A percentile compares a stretch with the other conserved stretches of the same genome.
Conservation (phyloP, 345 rosid genomes). For the Isatis tinctoria region DNA sequence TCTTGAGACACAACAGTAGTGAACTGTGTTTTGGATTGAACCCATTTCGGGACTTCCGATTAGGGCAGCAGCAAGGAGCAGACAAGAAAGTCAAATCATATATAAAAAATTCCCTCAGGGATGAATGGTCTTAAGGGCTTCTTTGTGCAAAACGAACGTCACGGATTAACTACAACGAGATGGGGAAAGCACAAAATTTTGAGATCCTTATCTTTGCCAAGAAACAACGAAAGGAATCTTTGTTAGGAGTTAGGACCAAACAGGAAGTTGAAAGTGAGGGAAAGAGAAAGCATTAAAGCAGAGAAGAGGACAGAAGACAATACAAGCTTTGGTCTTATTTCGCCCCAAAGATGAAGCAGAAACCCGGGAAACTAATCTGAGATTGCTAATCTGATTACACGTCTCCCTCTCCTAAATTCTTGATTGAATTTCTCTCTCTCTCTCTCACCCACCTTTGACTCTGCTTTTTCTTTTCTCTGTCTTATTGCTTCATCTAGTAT, state of each 20-base stretch:
- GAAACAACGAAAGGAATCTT: slow-evolving; percentile 23
- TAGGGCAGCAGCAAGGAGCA: not conserved
- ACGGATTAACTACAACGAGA: not conserved
- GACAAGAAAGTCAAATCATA: not conserved
- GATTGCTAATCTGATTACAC: not conserved
- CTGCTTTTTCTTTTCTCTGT: not conserved
- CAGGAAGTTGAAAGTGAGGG: not conserved
- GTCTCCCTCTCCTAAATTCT: slow-evolving; percentile 5
- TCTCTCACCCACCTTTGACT: slow-evolving; percentile 17
- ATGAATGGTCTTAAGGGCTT: not conserved
- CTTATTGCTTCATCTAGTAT: not conserved
- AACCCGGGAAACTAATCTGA: not conserved
- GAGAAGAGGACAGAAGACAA: not conserved
- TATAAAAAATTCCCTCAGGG: not conserved
- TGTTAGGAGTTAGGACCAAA: not conserved
- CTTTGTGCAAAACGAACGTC: not conserved
- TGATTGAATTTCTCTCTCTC: slow-evolving; percentile 2
- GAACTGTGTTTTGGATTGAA: slow-evolving; percentile 39
- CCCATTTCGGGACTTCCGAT: not conserved
- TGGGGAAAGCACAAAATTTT: not conserved
- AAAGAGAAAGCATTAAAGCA: slow-evolving; percentile 23
- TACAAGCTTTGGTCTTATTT: not conserved
- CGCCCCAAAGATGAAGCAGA: not conserved
- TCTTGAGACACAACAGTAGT: slow-evolving; percentile 62
- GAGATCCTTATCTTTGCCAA: slow-evolving; percentile 25